Conservation (phyloP, 208 protist species). For the Vickermania spadyakhi region DNA sequence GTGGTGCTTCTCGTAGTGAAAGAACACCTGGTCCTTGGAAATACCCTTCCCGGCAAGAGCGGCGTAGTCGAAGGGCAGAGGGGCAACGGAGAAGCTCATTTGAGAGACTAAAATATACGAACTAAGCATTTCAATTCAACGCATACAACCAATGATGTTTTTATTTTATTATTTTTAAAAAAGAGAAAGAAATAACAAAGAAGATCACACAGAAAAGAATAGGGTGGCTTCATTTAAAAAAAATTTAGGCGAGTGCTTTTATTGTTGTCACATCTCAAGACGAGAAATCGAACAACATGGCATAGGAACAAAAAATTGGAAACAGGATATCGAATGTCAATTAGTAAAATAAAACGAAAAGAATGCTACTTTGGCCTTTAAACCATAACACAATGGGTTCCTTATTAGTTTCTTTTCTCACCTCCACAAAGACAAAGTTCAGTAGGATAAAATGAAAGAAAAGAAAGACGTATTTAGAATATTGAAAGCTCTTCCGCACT, state of each 20-base stretch:
- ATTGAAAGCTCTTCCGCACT: neutral
- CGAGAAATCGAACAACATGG: too few species aligned
- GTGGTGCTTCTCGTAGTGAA: slow-evolving; percentile 92
- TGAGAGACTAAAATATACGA: slow-evolving; percentile 2
- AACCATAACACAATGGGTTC: neutral
- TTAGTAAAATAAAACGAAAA: neutral
- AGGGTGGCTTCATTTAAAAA: neutral
- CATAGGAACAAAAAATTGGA: too few species aligned
- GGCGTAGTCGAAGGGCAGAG: slow-evolving; percentile 38
- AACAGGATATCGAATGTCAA: too few species aligned
- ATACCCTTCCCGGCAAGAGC: slow-evolving; percentile 36
- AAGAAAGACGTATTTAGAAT: neutral
- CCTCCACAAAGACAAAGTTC: neutral
- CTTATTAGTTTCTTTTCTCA: neutral
- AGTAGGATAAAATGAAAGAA: too few species aligned
- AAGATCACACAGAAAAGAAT: neutral
- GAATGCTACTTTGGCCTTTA: neutral
- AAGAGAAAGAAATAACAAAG: slow-evolving; percentile 10
- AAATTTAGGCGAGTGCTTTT: neutral
- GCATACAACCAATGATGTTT: too few species aligned
- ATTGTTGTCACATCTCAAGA: neutral
- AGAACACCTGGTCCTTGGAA: slow-evolving; percentile 68
- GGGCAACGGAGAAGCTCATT: slow-evolving; percentile 30
- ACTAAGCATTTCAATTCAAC: slow-evolving; percentile 1
- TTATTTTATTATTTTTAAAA: too few species aligned